Conservation (phyloP, 2,329 filamentous ascomycete species). For the Hypomyces rosellus region DNA sequence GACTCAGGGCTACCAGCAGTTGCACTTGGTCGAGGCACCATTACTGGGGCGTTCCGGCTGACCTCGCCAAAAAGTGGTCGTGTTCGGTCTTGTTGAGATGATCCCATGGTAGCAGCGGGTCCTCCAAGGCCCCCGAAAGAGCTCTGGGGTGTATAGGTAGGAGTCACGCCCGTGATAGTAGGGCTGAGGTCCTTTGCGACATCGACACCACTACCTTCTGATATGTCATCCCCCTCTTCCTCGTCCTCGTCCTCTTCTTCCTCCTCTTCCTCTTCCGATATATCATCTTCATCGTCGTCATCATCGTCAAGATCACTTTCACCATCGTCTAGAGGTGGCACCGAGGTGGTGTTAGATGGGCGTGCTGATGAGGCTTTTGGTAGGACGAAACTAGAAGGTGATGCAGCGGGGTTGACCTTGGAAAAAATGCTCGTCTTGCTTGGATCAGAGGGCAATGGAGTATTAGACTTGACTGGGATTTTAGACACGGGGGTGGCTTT, state of each 20-base stretch:
- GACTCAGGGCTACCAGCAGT: constrained; percentile 55
- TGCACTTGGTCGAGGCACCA: constrained; percentile 48
- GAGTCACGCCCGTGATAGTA: constrained; percentile 38
- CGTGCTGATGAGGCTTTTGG: constrained; percentile 27
- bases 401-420: constrained; percentile 32
- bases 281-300: too few species aligned
- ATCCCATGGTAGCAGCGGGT: constrained; percentile 22
- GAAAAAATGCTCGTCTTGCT: constrained; percentile 19
- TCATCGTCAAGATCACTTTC: constrained; percentile 24
- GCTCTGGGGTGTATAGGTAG: constrained; percentile 50
- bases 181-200: constrained; percentile 59
- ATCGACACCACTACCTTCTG: constrained; percentile 57
- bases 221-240: constrained; percentile 38
- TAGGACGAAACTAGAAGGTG: constrained; percentile 32
- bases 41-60: constrained; percentile 37
- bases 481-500: constrained; percentile 1
- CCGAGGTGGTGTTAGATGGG: constrained; percentile 27
- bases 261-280: too few species aligned
- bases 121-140: constrained; percentile 49
- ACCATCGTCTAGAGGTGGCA: constrained; percentile 36
- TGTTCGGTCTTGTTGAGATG: constrained; percentile 38
- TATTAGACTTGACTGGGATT: constrained; percentile 16
- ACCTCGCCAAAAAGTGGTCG: constrained; percentile 51
- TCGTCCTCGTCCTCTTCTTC: too few species aligned
- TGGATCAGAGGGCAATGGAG: constrained; percentile 39